Percentiles rank a stretch among this genome's conserved stretches.
These are phyloP conservation scores for Quercus glauca DNA, from an alignment of 306 rosid genomes.

Conservation along the genomic window DNA sequence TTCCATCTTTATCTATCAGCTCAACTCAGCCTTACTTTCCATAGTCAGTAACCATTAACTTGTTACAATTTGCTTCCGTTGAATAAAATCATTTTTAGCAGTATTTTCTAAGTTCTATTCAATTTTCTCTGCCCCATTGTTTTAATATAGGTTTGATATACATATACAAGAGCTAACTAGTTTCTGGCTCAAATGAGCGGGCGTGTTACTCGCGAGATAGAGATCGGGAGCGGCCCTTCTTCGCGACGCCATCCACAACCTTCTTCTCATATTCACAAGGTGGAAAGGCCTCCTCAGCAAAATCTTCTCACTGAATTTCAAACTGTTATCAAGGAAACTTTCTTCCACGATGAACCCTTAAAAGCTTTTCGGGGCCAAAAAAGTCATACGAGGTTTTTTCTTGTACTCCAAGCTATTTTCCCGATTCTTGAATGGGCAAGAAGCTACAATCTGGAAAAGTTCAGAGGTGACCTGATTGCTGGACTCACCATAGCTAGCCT, in stretches of 20 bases:
- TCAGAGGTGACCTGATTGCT: conserved; percentile 53
- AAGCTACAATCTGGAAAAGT: conserved; percentile 35
- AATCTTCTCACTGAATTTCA: conserved; percentile 30
- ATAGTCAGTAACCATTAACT: not conserved
- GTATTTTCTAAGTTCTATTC: too few species aligned
- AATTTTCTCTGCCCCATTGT: too few species aligned
- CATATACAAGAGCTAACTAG: not conserved
- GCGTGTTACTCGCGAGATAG: conserved; percentile 23
- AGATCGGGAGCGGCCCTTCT: conserved; percentile 6
- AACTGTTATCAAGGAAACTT: conserved; percentile 29
- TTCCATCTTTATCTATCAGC: not conserved
- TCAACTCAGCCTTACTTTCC: not conserved
- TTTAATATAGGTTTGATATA: too few species aligned
- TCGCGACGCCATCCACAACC: conserved; percentile 18
- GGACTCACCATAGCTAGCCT: conserved; percentile 84
- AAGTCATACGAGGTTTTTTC: conserved; percentile 20
- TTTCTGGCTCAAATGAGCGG: not conserved
- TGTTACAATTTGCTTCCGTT: not conserved
- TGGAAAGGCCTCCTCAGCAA: conserved; percentile 38
- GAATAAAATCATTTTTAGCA: not conserved
- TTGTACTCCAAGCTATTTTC: conserved; percentile 48
- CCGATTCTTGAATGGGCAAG: conserved; percentile 62
- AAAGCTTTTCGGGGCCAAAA: conserved; percentile 41
- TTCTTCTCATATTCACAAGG: conserved; percentile 33
- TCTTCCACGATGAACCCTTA: conserved; percentile 52